These are phyloP conservation scores for Trypanosomatidae sp. DNA, from an alignment of 208 protist genomes.

Conservation along the genomic window DNA sequence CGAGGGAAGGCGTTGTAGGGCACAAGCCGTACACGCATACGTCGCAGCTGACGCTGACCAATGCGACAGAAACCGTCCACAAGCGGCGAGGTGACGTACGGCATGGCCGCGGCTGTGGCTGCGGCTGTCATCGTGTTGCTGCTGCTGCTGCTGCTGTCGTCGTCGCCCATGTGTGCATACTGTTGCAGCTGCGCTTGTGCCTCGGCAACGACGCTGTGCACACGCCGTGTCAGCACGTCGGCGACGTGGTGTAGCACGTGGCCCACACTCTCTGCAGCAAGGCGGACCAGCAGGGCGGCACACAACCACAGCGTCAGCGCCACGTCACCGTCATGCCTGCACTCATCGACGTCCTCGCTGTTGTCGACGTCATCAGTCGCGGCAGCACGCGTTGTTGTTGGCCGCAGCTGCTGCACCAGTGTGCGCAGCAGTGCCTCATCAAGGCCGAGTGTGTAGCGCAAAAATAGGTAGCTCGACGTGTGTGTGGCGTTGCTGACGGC, in stretches of 20 bases:
- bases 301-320: conserved; percentile 56
- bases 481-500: conserved; percentile 40
- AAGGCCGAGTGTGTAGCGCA: conserved; percentile 52
- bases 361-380: neutral
- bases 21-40: conserved; percentile 57
- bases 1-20: conserved; percentile 66
- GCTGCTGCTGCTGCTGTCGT: neutral
- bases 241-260: conserved; percentile 60
- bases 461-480: conserved; percentile 66
- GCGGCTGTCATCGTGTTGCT: neutral
- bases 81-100: no score
- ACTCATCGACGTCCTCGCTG: neutral
- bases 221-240: no score
- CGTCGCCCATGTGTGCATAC: neutral
- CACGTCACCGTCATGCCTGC: conserved; percentile 13
- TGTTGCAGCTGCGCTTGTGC: conserved; percentile 4
- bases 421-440: conserved; percentile 18
- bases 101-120: neutral
- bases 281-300: conserved; percentile 48
- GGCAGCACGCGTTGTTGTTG: neutral
- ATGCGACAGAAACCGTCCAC: no score
- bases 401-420: conserved; percentile 15
- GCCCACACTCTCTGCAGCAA: conserved; percentile 57
- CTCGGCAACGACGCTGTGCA: no score
- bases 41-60: conserved; percentile 18